These are phyloP conservation scores for Leishmania amazonensis DNA, from an alignment of 208 protist genomes.

Conservation along the genomic window DNA sequence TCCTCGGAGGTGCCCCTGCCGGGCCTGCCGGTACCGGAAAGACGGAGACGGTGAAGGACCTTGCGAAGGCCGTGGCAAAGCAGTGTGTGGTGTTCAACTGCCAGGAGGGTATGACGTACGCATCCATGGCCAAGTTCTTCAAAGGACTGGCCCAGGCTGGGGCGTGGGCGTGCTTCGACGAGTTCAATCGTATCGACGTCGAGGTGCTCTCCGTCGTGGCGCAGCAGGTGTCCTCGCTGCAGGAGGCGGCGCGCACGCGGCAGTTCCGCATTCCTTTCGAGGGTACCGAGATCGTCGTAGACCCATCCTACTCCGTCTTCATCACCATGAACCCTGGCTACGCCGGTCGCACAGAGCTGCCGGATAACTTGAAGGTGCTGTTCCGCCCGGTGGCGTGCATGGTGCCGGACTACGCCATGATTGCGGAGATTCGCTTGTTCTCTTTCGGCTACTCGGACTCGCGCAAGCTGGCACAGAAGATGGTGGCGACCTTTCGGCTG, in stretches of 20 bases:
- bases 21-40: slow-evolving; percentile 96
- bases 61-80: slow-evolving; percentile 97
- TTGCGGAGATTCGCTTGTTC: slow-evolving; percentile 98
- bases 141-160: slow-evolving; percentile 95
- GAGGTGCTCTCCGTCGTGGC: slow-evolving; percentile 97
- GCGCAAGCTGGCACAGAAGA: slow-evolving; percentile 95
- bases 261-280: slow-evolving; percentile 95
- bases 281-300: slow-evolving; percentile 93
- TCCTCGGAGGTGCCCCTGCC: slow-evolving; percentile 93
- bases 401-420: slow-evolving; percentile 99
- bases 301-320: slow-evolving; percentile 95
- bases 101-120: slow-evolving; percentile 96
- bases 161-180: slow-evolving; percentile 98
- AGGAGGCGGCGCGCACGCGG: slow-evolving; percentile 77
- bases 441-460: slow-evolving; percentile 98
- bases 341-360: slow-evolving; percentile 97
- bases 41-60: slow-evolving; percentile 98
- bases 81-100: slow-evolving; percentile 99
- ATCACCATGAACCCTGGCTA: slow-evolving; percentile 99
- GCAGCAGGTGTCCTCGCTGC: slow-evolving; percentile 96
- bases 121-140: slow-evolving; percentile 98
- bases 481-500: slow-evolving; percentile 97
- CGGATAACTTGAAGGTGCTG: slow-evolving; percentile 98
- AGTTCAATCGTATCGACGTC: slow-evolving; percentile 99
- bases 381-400: slow-evolving; percentile 98